phyloP scores from a whole-genome alignment of 805 yeast species.

The Wickerhamomyces bisporus region DNA sequence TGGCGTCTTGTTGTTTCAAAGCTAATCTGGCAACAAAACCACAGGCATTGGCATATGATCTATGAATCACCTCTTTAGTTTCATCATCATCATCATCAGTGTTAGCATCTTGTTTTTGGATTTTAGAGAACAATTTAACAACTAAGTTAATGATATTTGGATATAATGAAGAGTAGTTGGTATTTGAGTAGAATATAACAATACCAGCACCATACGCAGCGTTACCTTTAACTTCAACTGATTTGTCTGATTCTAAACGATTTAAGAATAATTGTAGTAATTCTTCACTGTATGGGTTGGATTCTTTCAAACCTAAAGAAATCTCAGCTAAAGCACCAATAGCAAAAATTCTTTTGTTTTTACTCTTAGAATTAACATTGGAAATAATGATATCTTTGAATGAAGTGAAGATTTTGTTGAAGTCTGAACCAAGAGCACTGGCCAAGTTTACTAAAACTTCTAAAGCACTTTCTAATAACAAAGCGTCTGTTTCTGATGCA shows the following conservation, averaged over 20 bases:
- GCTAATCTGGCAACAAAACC: slow-evolving; percentile 96
- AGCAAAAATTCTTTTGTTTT: slow-evolving; percentile 73
- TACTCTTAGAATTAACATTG: slow-evolving; percentile 56
- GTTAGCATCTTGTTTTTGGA: slow-evolving; percentile 60
- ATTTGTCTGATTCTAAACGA: slow-evolving; percentile 67
- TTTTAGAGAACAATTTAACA: slow-evolving; percentile 70
- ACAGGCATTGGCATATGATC: slow-evolving; percentile 90
- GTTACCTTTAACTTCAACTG: slow-evolving; percentile 86
- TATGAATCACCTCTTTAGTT: slow-evolving; percentile 69
- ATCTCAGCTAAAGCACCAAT: slow-evolving; percentile 92
- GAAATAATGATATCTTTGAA: slow-evolving; percentile 61
- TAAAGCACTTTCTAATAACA: slow-evolving; percentile 76
- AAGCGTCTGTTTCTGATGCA: slow-evolving; percentile 55
- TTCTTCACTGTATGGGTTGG: slow-evolving; percentile 63
- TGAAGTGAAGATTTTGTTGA: slow-evolving; percentile 63
- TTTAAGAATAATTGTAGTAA: slow-evolving; percentile 65
- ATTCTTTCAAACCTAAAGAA: slow-evolving; percentile 62
- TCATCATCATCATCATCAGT: slow-evolving; percentile 65
- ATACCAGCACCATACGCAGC: slow-evolving; percentile 96
- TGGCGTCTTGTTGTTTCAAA: slow-evolving; percentile 59
- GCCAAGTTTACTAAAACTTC: slow-evolving; percentile 82
- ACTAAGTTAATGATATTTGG: slow-evolving; percentile 62
- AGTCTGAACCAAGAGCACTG: slow-evolving; percentile 72
- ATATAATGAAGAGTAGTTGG: slow-evolving; percentile 50
- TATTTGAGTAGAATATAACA: slow-evolving; percentile 42